A percentile compares a stretch with the other conserved stretches of the same genome.
These are phyloP conservation scores for Fusarium nygamai DNA, from an alignment of 2,329 filamentous ascomycete genomes.

Conservation along the genomic window DNA sequence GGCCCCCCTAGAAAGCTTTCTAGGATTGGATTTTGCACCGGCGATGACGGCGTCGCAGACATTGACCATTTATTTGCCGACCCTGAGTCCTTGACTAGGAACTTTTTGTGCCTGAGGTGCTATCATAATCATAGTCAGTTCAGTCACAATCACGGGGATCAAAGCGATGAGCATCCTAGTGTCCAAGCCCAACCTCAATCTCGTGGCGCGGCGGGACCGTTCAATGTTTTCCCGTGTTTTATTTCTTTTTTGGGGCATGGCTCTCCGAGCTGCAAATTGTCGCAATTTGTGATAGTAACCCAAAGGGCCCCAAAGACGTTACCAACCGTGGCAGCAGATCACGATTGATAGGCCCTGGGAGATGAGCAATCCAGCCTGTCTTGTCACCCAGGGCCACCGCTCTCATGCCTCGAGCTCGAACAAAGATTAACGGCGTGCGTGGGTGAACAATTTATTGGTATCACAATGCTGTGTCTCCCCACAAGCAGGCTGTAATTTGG, in stretches of 20 bases:
- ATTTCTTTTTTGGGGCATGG: slow-evolving; percentile 24
- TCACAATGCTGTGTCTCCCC: slow-evolving; percentile 11
- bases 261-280: slow-evolving; percentile 30
- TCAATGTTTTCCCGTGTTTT: slow-evolving; percentile 25
- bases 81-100: neutral
- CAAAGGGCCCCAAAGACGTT: neutral
- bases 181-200: slow-evolving; percentile 26
- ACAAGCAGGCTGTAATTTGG: slow-evolving; percentile 1
- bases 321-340: slow-evolving; percentile 8
- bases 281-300: slow-evolving; percentile 22
- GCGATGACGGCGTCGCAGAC: slow-evolving; percentile 26
- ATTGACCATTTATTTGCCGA: slow-evolving; percentile 23
- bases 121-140: neutral
- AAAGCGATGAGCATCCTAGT: slow-evolving; percentile 25
- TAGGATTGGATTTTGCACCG: slow-evolving; percentile 13
- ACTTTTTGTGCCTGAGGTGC: slow-evolving; percentile 10
- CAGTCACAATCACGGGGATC: slow-evolving; percentile 9
- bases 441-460: slow-evolving; percentile 13
- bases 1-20: slow-evolving; percentile 32
- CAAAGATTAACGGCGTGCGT: slow-evolving; percentile 11
- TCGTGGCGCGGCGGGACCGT: slow-evolving; percentile 18
- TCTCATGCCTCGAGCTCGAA: slow-evolving; percentile 12
- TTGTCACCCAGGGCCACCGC: slow-evolving; percentile 21
- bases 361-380: slow-evolving; percentile 33
- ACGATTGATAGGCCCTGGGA: slow-evolving; percentile 25